These are phyloP conservation scores for Cladophialophora exuberans DNA, from an alignment of 2,329 filamentous ascomycete genomes.

Conservation along the genomic window DNA sequence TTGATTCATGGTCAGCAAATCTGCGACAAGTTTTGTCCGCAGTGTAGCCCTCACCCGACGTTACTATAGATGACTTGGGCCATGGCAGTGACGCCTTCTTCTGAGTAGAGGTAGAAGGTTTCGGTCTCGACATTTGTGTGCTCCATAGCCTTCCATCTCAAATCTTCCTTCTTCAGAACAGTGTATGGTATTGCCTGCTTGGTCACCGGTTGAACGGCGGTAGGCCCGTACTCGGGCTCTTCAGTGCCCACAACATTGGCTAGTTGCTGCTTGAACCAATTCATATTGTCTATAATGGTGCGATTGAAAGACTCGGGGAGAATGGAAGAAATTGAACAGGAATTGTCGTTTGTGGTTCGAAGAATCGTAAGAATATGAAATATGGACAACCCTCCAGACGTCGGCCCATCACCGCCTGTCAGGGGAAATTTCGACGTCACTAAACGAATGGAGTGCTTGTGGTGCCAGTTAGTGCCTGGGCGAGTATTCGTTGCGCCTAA, in stretches of 20 bases:
- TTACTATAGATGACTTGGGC: constrained; percentile 97
- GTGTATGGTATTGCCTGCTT: constrained; percentile 82
- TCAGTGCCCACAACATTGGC: constrained; percentile 89
- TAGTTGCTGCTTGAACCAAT: constrained; percentile 86
- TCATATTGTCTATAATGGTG: constrained; percentile 68
- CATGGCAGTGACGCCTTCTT: constrained; percentile 75
- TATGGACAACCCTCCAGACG: not conserved
- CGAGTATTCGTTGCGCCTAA: constrained; percentile 1
- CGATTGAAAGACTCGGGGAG: constrained; percentile 2
- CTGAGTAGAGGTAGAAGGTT: constrained; percentile 85
- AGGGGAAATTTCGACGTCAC: constrained; percentile 20
- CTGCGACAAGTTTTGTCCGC: constrained; percentile 3
- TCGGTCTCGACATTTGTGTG: constrained; percentile 93
- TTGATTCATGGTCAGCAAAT: constrained; percentile 18
- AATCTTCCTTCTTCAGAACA: constrained; percentile 73
- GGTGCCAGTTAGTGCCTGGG: constrained; percentile 13
- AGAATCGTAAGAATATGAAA: constrained; percentile 14
- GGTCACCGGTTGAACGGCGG: constrained; percentile 83
- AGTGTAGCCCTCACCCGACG: constrained; percentile 70
- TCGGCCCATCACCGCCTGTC: not conserved
- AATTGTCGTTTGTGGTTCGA: constrained; percentile 4
- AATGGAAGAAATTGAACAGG: not conserved
- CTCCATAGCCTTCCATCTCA: constrained; percentile 81
- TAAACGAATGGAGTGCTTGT: constrained; percentile 15
- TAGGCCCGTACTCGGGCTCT: constrained; percentile 91